Evolutionary conservation across 2,329 filamentous ascomycete species (phyloP).

Genomic region (Pezicula carpinea): DNA sequence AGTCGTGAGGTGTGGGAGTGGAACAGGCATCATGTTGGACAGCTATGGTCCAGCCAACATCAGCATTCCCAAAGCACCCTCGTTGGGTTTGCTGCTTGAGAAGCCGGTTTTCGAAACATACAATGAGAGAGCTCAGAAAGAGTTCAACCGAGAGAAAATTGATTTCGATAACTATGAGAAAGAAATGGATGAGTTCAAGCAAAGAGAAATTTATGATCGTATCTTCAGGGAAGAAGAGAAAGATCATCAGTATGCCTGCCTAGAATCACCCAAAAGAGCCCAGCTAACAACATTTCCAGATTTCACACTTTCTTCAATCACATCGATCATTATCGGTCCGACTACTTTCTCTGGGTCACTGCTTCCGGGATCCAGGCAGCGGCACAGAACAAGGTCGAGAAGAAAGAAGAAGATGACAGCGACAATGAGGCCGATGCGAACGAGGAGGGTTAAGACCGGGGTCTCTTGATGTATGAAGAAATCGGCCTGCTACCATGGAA

Average conservation of each 20-base stretch:
- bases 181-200: slow-evolving; percentile 84
- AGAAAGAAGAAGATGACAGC: slow-evolving; percentile 44
- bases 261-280: background rate
- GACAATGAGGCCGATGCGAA: slow-evolving; percentile 39
- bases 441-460: slow-evolving; percentile 17
- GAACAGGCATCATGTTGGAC: slow-evolving; percentile 64
- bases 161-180: slow-evolving; percentile 75
- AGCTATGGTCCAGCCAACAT: slow-evolving; percentile 70
- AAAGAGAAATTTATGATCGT: slow-evolving; percentile 82
- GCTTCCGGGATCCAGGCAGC: slow-evolving; percentile 62
- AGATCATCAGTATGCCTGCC: slow-evolving; percentile 67
- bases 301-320: slow-evolving; percentile 78
- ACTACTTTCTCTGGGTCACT: slow-evolving; percentile 71
- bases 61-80: slow-evolving; percentile 90
- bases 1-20: slow-evolving; percentile 77
- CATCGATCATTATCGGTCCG: slow-evolving; percentile 67
- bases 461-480: too few species aligned
- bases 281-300: slow-evolving; percentile 34
- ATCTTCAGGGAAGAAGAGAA: slow-evolving; percentile 89
- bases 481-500: too few species aligned
- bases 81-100: slow-evolving; percentile 82
- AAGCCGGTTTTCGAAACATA: slow-evolving; percentile 87
- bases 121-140: slow-evolving; percentile 65
- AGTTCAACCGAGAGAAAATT: slow-evolving; percentile 62
- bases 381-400: slow-evolving; percentile 39